These are phyloP conservation scores for Linnemannia elongata DNA, from an alignment of 192 early-diverging fungal genomes.

Conservation along the genomic window DNA sequence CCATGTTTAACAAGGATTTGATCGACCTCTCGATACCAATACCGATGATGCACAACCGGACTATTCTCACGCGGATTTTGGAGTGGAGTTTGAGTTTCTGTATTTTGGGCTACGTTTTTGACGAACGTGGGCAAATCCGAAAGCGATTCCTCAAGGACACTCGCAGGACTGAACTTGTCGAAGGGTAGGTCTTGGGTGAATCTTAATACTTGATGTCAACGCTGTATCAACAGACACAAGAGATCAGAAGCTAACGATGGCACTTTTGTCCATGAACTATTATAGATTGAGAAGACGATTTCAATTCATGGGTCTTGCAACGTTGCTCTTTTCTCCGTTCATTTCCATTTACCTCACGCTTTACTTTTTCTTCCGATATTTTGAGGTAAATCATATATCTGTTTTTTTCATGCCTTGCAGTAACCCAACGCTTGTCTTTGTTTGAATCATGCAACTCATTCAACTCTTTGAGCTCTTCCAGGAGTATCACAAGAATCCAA, in stretches of 20 bases:
- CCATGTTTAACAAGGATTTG: constrained; percentile 93
- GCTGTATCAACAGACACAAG: not conserved
- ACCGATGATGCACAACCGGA: constrained; percentile 64
- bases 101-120: constrained; percentile 89
- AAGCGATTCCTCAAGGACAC: constrained; percentile 84
- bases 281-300: constrained; percentile 80
- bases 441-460: too few relatives aligned
- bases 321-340: constrained; percentile 89
- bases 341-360: constrained; percentile 84
- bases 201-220: not conserved
- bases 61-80: constrained; percentile 86
- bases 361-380: constrained; percentile 93
- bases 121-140: constrained; percentile 86
- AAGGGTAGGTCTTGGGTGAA: constrained; percentile 64
- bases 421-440: not conserved
- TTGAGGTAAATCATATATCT: constrained; percentile 75
- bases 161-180: constrained; percentile 73
- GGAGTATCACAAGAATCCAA: constrained; percentile 87
- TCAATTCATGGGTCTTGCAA: constrained; percentile 88
- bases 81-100: constrained; percentile 95
- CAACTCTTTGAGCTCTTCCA: constrained; percentile 45
- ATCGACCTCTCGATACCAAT: constrained; percentile 84
- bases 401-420: not conserved
- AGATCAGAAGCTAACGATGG: not conserved
- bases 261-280: not conserved